A percentile compares a stretch with the other conserved stretches of the same genome.
phyloP scores from a whole-genome alignment of 2,329 filamentous ascomycete species.

The Cordyceps farinosa region DNA sequence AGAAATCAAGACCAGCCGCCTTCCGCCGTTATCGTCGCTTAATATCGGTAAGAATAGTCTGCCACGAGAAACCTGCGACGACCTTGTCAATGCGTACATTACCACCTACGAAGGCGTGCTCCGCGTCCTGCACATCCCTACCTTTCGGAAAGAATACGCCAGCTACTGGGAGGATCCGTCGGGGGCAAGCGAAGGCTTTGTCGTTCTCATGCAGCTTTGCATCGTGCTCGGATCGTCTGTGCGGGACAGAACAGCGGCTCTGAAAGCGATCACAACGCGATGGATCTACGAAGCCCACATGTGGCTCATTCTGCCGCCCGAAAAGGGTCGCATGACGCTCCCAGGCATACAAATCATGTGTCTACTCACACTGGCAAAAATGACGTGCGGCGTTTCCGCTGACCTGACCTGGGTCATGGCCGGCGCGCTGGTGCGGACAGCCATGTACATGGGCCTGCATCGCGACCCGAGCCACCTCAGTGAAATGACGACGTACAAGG shows the following conservation, averaged over 20 bases:
- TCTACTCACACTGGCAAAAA: constrained; percentile 48
- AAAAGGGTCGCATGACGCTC: constrained; percentile 49
- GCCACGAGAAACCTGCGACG: constrained; percentile 41
- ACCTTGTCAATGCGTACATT: constrained; percentile 51
- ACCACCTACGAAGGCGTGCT: constrained; percentile 54
- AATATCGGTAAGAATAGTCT: constrained; percentile 41
- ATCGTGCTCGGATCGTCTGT: constrained; percentile 49
- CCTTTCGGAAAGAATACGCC: constrained; percentile 53
- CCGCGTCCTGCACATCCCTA: constrained; percentile 55
- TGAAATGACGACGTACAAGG: constrained; percentile 43
- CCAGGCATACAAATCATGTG: constrained; percentile 49
- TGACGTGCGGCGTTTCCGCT: constrained; percentile 43
- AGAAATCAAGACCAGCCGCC: constrained; percentile 40
- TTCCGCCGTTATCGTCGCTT: constrained; percentile 32
- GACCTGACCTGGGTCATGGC: constrained; percentile 52
- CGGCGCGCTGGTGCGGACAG: constrained; percentile 49
- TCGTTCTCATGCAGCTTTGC: constrained; percentile 52
- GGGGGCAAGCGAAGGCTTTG: constrained; percentile 40
- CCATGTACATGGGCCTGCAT: constrained; percentile 57
- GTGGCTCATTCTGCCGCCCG: constrained; percentile 45
- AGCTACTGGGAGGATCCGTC: constrained; percentile 44
- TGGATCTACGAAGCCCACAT: constrained; percentile 53
- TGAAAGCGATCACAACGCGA: constrained; percentile 41
- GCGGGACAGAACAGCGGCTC: constrained; percentile 42
- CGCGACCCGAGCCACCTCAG: constrained; percentile 50